Evolutionary conservation across 1,284 basidiomycete species (phyloP), one percentile per base, ranked within the genome.

Genomic region (Cryptococcus sp.): DNA sequence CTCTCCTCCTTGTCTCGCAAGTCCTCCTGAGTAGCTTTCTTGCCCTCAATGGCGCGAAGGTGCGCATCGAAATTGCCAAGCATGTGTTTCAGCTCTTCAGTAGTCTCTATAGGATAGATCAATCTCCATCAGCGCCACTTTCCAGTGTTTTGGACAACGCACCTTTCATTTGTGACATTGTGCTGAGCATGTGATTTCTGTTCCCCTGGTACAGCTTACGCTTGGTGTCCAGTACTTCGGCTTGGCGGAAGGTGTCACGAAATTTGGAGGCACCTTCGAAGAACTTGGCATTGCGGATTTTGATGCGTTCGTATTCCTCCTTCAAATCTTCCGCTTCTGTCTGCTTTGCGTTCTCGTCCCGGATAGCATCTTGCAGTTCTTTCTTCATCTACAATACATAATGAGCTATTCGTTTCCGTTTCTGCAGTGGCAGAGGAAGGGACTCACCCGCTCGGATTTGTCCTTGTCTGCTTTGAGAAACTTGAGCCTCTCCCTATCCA

Each of bases 201-300:
- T 88, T 85, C 46, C 87, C 84, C 54, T 61, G 83, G 80, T 67
- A 88, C 79, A 73, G 89, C 81, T 59, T 80, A 70, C 87, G 89
- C 68, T 84, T 83, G 58, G 86, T 81, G 56, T 88, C 82, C 50
- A 93, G 78, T 48, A 82, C 83, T 58, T 89, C 86, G 19, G 89
- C 85, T 59, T 86, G 85, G 51, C 87, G 79, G 69, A 92, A 92
- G 48, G 89, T 84, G 72, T 93, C 87, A 40, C 89, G 85, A 75
- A 97, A 97, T 67, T 88, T 88, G 17, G 86, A 86, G 1, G 91
- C 88, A 48, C 87, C 84, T 55, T 94, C 88, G 69, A 91, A 88
- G 73, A 94, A 91, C 48, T 86, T 84, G 58, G 86, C 82, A 74
- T 99, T 99, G 40, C 86, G 82, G 46, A 84, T 81, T 47, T 87